Conservation (phyloP, 495 filamentous ascomycete species). For the Penicillium samsonianum region DNA sequence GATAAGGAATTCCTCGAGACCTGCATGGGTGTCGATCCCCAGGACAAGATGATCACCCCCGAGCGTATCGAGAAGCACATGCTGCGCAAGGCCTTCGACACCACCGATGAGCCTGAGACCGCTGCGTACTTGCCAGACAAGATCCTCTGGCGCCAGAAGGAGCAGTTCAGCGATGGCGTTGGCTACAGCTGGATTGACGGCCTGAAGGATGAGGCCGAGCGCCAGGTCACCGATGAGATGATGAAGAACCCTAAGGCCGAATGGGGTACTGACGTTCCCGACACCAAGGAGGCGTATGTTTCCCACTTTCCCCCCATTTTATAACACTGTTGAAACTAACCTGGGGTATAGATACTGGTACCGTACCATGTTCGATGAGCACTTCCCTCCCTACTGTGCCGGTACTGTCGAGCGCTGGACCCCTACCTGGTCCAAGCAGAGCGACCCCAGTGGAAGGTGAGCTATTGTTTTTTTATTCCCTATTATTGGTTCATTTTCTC, state of each 20-base stretch:
- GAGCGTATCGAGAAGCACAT: conserved; percentile 97
- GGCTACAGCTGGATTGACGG: conserved; percentile 99
- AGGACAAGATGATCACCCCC: conserved; percentile 91
- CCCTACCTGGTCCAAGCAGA: conserved; percentile 96
- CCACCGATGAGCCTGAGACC: conserved; percentile 73
- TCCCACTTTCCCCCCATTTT: not conserved
- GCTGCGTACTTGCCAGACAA: conserved; percentile 87
- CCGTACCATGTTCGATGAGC: conserved; percentile 96
- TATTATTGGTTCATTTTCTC: conserved; percentile 4
- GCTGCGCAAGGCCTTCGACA: conserved; percentile 95
- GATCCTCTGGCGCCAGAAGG: conserved; percentile 98
- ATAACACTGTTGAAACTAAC: conserved; percentile 17
- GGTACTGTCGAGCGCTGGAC: conserved; percentile 94
- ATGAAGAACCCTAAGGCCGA: conserved; percentile 95
- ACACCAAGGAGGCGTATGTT: conserved; percentile 91
- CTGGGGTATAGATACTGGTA: conserved; percentile 81
- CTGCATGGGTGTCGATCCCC: conserved; percentile 87
- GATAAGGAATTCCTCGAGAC: conserved; percentile 94
- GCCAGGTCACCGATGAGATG: conserved; percentile 90
- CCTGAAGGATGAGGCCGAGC: conserved; percentile 88
- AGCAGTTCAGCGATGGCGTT: conserved; percentile 98
- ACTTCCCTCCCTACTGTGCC: conserved; percentile 90
- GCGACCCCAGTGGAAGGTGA: conserved; percentile 89
- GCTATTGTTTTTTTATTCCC: conserved; percentile 21
- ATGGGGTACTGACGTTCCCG: conserved; percentile 89